Conservation (phyloP, 1,284 basidiomycete species). For the Singerocomus rubriflavus region DNA sequence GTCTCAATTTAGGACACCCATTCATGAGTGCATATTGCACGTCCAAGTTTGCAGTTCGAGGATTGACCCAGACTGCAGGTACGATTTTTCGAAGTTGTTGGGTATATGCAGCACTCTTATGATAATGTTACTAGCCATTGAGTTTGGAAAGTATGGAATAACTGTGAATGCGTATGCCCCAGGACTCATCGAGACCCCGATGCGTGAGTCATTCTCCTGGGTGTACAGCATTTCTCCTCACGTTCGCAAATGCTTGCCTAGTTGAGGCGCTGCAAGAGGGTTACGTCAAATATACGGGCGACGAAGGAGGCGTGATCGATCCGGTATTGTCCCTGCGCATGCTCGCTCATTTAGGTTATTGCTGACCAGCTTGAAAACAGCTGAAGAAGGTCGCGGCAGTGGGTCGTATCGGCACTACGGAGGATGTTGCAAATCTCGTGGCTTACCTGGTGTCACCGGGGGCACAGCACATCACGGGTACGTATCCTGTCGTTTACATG, state of each 20-base stretch:
- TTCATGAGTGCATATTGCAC: constrained; percentile 26
- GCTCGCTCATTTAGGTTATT: neutral
- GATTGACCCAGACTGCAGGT: constrained; percentile 33
- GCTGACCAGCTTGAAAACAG: constrained; percentile 15
- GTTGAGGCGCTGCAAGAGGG: constrained; percentile 20
- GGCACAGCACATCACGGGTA: constrained; percentile 39
- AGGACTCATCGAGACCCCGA: constrained; percentile 35
- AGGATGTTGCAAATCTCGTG: constrained; percentile 36
- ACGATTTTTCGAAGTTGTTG: neutral
- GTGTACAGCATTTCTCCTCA: neutral
- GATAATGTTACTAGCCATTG: constrained; percentile 29
- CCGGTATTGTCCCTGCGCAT: constrained; percentile 5
- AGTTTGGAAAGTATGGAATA: constrained; percentile 41
- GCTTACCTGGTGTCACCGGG: constrained; percentile 37
- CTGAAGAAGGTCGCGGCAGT: constrained; percentile 14
- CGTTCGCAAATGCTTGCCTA: neutral
- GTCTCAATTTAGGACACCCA: constrained; percentile 14
- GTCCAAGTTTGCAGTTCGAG: constrained; percentile 35
- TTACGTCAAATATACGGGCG: constrained; percentile 14
- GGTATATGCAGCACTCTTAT: constrained; percentile 4
- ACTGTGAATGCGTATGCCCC: constrained; percentile 55
- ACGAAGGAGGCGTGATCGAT: constrained; percentile 14
- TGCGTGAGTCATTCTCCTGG: constrained; percentile 27
- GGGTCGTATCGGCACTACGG: constrained; percentile 28
- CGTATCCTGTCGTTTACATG: neutral